Conservation (phyloP, 495 filamentous ascomycete genomes). For the Gamarada debralockiae region DNA sequence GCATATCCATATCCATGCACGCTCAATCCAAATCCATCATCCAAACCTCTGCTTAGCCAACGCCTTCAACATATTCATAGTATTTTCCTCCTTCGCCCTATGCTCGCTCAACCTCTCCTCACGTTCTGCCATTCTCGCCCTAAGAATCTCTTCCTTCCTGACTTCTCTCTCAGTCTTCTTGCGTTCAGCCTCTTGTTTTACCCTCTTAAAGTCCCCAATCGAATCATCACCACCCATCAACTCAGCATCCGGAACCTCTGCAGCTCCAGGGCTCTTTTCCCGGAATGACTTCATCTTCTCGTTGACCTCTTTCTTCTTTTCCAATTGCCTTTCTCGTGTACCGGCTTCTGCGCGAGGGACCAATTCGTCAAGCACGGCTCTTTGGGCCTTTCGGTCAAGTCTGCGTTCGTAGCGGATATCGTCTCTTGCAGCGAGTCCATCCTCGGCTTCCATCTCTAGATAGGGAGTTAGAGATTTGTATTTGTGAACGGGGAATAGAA, state of each 20-base stretch:
- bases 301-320: slow-evolving; percentile 64
- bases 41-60: slow-evolving; percentile 61
- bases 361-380: slow-evolving; percentile 70
- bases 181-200: slow-evolving; percentile 49
- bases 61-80: slow-evolving; percentile 60
- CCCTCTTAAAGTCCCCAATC: slow-evolving; percentile 50
- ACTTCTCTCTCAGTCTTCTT: slow-evolving; percentile 64
- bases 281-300: slow-evolving; percentile 57
- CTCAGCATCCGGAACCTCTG: slow-evolving; percentile 55
- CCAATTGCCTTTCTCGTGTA: slow-evolving; percentile 77
- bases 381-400: slow-evolving; percentile 55
- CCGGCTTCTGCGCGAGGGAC: slow-evolving; percentile 81
- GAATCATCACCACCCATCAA: slow-evolving; percentile 59
- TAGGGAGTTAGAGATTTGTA: slow-evolving; percentile 36
- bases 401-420: slow-evolving; percentile 58
- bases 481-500: background rate
- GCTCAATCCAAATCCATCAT: slow-evolving; percentile 7
- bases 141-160: slow-evolving; percentile 57
- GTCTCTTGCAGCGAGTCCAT: slow-evolving; percentile 43
- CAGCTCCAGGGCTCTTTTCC: slow-evolving; percentile 52
- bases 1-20: no score
- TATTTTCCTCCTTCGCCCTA: slow-evolving; percentile 58
- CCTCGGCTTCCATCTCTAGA: slow-evolving; percentile 45
- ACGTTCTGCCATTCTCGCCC: slow-evolving; percentile 57
- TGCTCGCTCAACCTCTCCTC: slow-evolving; percentile 57